Base-by-base conservation (phyloP, 352 stramenopile genomes). In the Globisporangium solare region DNA sequence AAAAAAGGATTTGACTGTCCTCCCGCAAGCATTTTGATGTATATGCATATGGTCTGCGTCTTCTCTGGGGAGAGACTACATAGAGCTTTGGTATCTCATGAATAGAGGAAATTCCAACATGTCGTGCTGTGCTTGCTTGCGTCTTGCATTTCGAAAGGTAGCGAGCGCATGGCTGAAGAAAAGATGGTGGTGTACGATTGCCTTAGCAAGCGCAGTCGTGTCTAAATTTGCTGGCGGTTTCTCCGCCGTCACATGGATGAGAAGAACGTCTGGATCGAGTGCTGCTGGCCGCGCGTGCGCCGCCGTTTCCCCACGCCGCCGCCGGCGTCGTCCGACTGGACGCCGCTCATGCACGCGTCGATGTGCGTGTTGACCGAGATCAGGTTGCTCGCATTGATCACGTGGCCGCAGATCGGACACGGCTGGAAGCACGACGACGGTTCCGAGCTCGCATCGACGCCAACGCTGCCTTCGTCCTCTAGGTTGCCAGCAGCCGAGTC, bases 321-420 rank as follows among this genome's bases (percentile, higher is more conserved):
- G n/a, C 40, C 47, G 22, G 1, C 18, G 12, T n/a, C 39, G 39
- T 43, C 17, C 17, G 27, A 35, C 39, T 43, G 39, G 39, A n/a
- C 17, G 17, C 17, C 13, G 18, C 39, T 43, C 6, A 66, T 49
- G 53, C 66, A 73, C 18, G 35, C 43, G 13, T 73, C 63, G 12
- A 73, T 57, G 51, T 71, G 63, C 24, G 45, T 14, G 35, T 67
- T 71, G 22, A 71, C 59, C 7, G 60, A 50, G 12, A 59, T 37
- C 6, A 27, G n/a, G 24, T 64, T 53, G 40, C 56, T 47, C 20
- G 51, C 47, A 21, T 71, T 54, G 37, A 73, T 61, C n/a, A 24
- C 13, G 10, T 45, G 18, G 10, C 49, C 45, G 22, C 65, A 72
- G 24, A 69, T 66, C 17, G 64, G 64, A 52, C 64, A 71, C 47